A percentile compares a stretch with the other conserved stretches of the same genome.
Conservation (phyloP, 371 early-diverging fungal species). For the Mucor sp. region DNA sequence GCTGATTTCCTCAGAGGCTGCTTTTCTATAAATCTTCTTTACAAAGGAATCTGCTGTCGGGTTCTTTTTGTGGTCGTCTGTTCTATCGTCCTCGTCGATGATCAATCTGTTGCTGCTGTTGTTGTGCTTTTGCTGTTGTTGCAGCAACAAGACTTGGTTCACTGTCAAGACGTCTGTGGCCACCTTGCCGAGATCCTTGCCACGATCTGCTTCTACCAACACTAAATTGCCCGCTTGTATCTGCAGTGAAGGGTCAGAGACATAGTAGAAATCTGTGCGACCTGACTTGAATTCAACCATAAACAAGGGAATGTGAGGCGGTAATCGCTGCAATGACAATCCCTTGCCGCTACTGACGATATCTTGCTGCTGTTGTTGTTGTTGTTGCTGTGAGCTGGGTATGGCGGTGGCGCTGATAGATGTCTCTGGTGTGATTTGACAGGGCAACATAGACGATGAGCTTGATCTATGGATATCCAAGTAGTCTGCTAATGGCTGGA, state of each 20-base stretch:
- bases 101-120: conserved; percentile 22
- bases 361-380: neutral
- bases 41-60: conserved; percentile 67
- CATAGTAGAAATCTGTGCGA: conserved; percentile 84
- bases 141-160: conserved; percentile 11
- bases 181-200: conserved; percentile 90
- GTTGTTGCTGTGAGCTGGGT: neutral
- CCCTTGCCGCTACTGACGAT: conserved; percentile 40
- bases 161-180: conserved; percentile 12
- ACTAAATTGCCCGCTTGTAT: conserved; percentile 73
- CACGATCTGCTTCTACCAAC: conserved; percentile 97
- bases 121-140: conserved; percentile 7
- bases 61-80: neutral
- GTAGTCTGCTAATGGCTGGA: neutral
- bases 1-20: conserved; percentile 75
- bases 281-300: conserved; percentile 92
- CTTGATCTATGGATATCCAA: neutral
- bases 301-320: conserved; percentile 65
- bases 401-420: neutral
- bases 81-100: conserved; percentile 5
- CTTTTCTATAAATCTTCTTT: conserved; percentile 86
- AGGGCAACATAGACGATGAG: neutral
- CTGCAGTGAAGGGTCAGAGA: conserved; percentile 43
- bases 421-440: conserved; percentile 11
- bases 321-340: conserved; percentile 46